Percentiles rank a stretch among this genome's conserved stretches.
These are phyloP conservation scores for Chytridium lagenaria DNA, from an alignment of 371 early-diverging fungal species.

Conservation along the genomic window DNA sequence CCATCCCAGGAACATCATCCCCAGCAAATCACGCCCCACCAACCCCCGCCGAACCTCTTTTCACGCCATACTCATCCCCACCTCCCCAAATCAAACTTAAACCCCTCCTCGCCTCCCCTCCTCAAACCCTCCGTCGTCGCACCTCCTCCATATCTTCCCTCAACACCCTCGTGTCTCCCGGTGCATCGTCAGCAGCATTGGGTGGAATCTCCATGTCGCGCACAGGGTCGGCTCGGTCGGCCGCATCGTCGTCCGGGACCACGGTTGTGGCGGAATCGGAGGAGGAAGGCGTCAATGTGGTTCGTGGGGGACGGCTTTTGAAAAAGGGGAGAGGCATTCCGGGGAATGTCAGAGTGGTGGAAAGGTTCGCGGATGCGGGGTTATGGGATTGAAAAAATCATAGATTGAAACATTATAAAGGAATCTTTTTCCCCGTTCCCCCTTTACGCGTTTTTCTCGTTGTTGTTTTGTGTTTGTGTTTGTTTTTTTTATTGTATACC, in stretches of 20 bases:
- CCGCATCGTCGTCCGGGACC: neutral
- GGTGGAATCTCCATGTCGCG: neutral
- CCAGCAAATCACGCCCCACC: neutral
- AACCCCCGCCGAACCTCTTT: neutral
- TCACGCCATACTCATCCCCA: neutral
- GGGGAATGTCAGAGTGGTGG: conserved; percentile 2
- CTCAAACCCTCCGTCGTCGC: neutral
- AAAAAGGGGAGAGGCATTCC: neutral
- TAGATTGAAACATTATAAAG: too few relatives aligned
- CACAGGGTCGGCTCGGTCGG: neutral
- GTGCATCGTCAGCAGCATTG: neutral
- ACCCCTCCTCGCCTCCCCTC: neutral
- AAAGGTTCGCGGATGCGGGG: neutral
- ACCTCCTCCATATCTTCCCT: neutral
- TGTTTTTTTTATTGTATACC: too few relatives aligned
- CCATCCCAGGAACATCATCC: neutral
- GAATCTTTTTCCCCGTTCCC: too few relatives aligned
- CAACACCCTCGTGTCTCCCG: neutral
- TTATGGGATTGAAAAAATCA: neutral
- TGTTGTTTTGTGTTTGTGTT: too few relatives aligned
- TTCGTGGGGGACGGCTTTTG: neutral
- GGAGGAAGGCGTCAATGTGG: neutral
- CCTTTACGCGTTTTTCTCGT: too few relatives aligned
- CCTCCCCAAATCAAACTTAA: neutral
- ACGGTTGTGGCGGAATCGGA: neutral